Percentiles rank a stretch among this genome's conserved stretches.
Evolutionary conservation across 768 basidiomycete species (phyloP).

Genomic region (Dacryopinax primogenitus): DNA sequence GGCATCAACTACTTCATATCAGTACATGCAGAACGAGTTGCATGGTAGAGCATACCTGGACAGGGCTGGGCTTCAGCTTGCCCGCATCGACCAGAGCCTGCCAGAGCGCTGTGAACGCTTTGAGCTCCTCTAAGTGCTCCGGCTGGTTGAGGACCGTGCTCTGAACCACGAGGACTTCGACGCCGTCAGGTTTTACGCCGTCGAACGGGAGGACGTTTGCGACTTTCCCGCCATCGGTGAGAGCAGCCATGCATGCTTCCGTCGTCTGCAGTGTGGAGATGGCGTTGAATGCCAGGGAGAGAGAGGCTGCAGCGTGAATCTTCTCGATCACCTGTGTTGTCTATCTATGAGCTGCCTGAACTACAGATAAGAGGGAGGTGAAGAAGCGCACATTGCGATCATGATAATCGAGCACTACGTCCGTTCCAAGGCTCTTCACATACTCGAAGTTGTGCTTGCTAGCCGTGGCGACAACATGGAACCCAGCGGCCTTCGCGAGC

Average conservation of each 20-base stretch:
- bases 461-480: constrained; percentile 11
- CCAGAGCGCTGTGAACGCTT: not conserved
- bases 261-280: not conserved
- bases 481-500: constrained; percentile 7
- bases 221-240: not conserved
- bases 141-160: not conserved
- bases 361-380: not conserved
- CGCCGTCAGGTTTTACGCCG: not conserved
- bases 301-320: not conserved
- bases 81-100: not conserved
- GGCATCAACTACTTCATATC: not conserved
- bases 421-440: constrained; percentile 5
- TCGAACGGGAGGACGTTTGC: not conserved
- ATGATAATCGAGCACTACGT: constrained; percentile 8
- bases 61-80: not conserved
- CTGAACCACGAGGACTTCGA: not conserved
- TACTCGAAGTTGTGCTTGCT: not conserved
- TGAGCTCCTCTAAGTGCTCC: not conserved
- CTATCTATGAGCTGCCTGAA: not conserved
- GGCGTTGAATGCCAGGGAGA: not conserved
- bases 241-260: not conserved
- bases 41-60: not conserved
- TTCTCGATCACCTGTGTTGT: not conserved
- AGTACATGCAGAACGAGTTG: not conserved
- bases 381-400: not conserved